A percentile compares a stretch with the other conserved stretches of the same genome.
These are phyloP conservation scores for Arthrobotrys megalospora DNA, from an alignment of 2,329 filamentous ascomycete species.

Conservation along the genomic window DNA sequence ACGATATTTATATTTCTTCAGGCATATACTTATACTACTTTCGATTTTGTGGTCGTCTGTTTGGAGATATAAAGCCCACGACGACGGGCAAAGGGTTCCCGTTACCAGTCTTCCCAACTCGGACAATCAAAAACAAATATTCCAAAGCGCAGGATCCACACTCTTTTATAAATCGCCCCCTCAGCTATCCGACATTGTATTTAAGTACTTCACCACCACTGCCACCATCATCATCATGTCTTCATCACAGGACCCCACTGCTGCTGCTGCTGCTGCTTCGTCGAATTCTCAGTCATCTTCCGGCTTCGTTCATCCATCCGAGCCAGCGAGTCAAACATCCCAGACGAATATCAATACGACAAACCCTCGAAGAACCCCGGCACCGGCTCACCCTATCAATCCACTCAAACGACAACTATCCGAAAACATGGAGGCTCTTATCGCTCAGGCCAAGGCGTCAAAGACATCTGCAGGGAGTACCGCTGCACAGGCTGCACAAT, in stretches of 20 bases:
- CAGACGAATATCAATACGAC: slow-evolving; percentile 20
- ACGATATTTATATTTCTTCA: slow-evolving; percentile 32
- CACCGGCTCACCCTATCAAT: slow-evolving; percentile 36
- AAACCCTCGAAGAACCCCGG: slow-evolving; percentile 22
- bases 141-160: slow-evolving; percentile 15
- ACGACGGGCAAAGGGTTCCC: neutral
- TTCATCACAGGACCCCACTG: slow-evolving; percentile 38
- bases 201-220: neutral
- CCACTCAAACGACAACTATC: slow-evolving; percentile 59
- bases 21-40: too few relatives aligned
- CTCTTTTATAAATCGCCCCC: neutral
- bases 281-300: slow-evolving; percentile 8
- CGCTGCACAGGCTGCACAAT: slow-evolving; percentile 37
- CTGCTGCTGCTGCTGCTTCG: neutral
- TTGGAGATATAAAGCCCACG: slow-evolving; percentile 45
- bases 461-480: slow-evolving; percentile 42
- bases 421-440: slow-evolving; percentile 59
- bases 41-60: neutral
- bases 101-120: slow-evolving; percentile 27
- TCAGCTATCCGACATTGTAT: neutral
- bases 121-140: slow-evolving; percentile 32
- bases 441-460: slow-evolving; percentile 57
- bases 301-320: slow-evolving; percentile 28
- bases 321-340: slow-evolving; percentile 16
- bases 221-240: slow-evolving; percentile 32